Evolutionary conservation across 345 rosid genomes (phyloP).

Genomic region (Lumnitzera racemosa): DNA sequence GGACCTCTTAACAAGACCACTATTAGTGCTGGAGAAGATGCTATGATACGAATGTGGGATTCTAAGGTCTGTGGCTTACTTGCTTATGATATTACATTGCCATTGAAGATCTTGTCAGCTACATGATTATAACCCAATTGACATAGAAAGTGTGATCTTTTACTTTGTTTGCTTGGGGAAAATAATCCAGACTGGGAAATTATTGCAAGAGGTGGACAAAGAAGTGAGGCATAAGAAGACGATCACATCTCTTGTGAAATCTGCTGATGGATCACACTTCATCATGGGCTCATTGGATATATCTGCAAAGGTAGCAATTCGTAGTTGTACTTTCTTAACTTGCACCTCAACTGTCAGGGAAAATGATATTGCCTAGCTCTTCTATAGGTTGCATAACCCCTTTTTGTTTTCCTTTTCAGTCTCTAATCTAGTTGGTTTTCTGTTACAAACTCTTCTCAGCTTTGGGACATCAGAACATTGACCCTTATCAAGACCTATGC

Average conservation of each 20-base stretch:
- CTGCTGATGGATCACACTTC: constrained; percentile 81
- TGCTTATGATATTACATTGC: neutral
- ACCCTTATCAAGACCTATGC: constrained; percentile 82
- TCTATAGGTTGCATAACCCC: neutral
- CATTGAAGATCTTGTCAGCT: too few species aligned
- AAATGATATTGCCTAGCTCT: too few species aligned
- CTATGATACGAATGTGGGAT: constrained; percentile 83
- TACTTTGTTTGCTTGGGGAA: neutral
- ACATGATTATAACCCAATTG: too few species aligned
- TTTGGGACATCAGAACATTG: constrained; percentile 85
- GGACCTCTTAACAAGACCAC: constrained; percentile 79
- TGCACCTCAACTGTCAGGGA: too few species aligned
- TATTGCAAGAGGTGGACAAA: constrained; percentile 56
- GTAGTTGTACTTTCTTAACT: too few species aligned
- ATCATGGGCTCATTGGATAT: constrained; percentile 87
- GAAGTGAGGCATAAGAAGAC: constrained; percentile 84
- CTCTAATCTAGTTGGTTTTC: constrained; percentile 1
- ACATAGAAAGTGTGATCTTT: neutral
- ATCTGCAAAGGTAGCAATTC: constrained; percentile 67
- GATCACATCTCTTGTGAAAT: constrained; percentile 71
- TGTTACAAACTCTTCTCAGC: constrained; percentile 31
- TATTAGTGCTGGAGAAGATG: constrained; percentile 88
- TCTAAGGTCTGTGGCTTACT: constrained; percentile 47
- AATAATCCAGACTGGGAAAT: constrained; percentile 64
- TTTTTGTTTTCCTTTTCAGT: neutral